A percentile compares a stretch with the other conserved stretches of the same genome.
Conservation (phyloP, 768 basidiomycete species). For the Lactarius sp. region DNA sequence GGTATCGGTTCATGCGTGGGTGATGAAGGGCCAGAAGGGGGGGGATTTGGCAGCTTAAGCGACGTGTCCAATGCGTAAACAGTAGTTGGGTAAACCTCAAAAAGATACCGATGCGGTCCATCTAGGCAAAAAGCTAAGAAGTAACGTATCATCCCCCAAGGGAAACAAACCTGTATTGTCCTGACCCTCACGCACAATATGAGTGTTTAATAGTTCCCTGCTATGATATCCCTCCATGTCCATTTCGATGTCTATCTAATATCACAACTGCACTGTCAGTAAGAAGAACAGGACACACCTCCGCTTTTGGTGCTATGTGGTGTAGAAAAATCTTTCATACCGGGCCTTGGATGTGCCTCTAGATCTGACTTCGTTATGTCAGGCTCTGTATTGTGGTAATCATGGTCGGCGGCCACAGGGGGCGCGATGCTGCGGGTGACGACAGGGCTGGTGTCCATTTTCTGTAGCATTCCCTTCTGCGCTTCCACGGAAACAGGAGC, state of each 20-base stretch:
- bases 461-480: constrained; percentile 29
- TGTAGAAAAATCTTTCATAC: constrained; percentile 34
- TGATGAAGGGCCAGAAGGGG: background rate
- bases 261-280: background rate
- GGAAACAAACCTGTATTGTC: constrained; percentile 4
- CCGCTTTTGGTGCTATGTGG: constrained; percentile 41
- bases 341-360: constrained; percentile 44
- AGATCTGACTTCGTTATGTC: constrained; percentile 35
- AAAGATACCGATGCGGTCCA: background rate
- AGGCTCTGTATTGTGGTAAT: constrained; percentile 17
- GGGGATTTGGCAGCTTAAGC: background rate
- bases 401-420: constrained; percentile 17
- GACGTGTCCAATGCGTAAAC: background rate
- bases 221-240: constrained; percentile 83
- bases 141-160: background rate
- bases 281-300: constrained; percentile 10
- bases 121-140: constrained; percentile 24
- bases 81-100: background rate
- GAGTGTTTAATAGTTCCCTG: constrained; percentile 11
- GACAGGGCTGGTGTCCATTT: constrained; percentile 28
- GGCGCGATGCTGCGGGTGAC: constrained; percentile 18
- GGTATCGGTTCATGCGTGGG: constrained; percentile 33
- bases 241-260: constrained; percentile 59
- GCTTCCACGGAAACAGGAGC: constrained; percentile 29
- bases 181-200: background rate